These are phyloP conservation scores for Stylosanthes scabra DNA, from an alignment of 331 rosid species.

Conservation along the genomic window DNA sequence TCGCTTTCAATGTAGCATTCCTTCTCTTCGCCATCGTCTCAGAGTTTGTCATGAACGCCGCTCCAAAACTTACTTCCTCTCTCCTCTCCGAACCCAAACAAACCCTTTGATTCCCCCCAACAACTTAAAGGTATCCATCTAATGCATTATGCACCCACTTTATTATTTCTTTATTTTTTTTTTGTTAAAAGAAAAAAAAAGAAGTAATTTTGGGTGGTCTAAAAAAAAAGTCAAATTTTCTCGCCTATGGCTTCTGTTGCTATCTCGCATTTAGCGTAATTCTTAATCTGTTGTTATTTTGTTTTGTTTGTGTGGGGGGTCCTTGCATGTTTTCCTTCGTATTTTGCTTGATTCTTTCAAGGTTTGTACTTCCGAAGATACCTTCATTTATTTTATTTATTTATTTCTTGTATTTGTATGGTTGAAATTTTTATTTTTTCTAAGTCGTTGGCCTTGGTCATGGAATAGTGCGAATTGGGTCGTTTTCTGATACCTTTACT, in stretches of 20 bases:
- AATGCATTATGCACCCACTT: constrained; percentile 42
- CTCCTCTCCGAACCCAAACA: background rate
- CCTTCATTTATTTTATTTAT: background rate
- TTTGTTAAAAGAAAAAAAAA: too few species aligned
- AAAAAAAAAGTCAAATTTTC: constrained; percentile 49
- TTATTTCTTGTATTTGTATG: background rate
- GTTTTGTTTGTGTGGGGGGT: background rate
- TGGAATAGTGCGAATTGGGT: constrained; percentile 45
- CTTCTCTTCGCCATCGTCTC: constrained; percentile 3
- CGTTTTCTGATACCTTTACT: constrained; percentile 51
- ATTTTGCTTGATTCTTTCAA: constrained; percentile 36
- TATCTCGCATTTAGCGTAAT: constrained; percentile 20
- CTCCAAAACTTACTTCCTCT: constrained; percentile 38
- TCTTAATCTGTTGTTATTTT: constrained; percentile 7
- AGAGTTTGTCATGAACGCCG: constrained; percentile 23
- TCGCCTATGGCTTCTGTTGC: constrained; percentile 33
- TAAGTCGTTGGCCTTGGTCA: constrained; percentile 45
- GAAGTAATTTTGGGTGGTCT: background rate
- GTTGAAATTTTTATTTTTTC: constrained; percentile 7
- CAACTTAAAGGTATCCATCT: constrained; percentile 27
- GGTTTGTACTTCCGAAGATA: constrained; percentile 40
- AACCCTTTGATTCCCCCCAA: constrained; percentile 48
- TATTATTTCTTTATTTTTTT: background rate
- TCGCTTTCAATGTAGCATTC: background rate
- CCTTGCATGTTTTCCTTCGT: constrained; percentile 26